Evolutionary conservation across 805 yeast genomes (phyloP), one percentile per base, ranked within the genome.

Genomic region (Candida tibetensis): DNA sequence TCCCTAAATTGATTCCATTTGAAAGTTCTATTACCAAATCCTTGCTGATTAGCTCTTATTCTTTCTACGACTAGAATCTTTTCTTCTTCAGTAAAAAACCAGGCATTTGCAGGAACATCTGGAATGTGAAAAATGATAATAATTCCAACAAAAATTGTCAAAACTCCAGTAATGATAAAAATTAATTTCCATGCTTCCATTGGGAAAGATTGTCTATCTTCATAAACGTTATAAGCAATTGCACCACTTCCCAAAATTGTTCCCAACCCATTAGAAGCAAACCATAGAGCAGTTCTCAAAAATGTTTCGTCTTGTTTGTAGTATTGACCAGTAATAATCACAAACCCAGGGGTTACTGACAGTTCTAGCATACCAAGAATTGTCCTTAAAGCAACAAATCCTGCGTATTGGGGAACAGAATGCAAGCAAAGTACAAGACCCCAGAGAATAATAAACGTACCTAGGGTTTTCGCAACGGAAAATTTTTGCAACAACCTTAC

Each of bases 131-230:
- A 45, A 30, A 57, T 55, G 41, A 78, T 64, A 8, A 70, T 37
- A 8, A 72, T 36, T 4, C 84, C 85, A 12, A 77, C 49, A 8
- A 72, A 50, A 5, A 80, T 56, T 2, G 87, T 81, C 40, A 78
- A 66, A 5, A 68, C 53, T 12, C 93, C 95, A 29, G 76, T 71
- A 21, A 81, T 64, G 33, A 84, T 60, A 52, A 73, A 84, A 3
- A 81, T 55, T 10, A 77, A 54, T 51, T 74, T 78, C 90, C 90
- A 85, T 3, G 81, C 66, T 2, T 58, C 65, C 4, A 79, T 57
- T 18, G 64, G 36, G 54, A 68, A 75, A 6, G 52, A 36, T n/a
- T 55, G 60, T 10, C 55, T 61, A 47, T 72, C 64, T 8, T 43
- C 42, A 42, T 67, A 60, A 2, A 36, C 26, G 25, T 45, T 35